phyloP scores from a whole-genome alignment of 2,329 filamentous ascomycete genomes.

The Escovopsis sp. region DNA sequence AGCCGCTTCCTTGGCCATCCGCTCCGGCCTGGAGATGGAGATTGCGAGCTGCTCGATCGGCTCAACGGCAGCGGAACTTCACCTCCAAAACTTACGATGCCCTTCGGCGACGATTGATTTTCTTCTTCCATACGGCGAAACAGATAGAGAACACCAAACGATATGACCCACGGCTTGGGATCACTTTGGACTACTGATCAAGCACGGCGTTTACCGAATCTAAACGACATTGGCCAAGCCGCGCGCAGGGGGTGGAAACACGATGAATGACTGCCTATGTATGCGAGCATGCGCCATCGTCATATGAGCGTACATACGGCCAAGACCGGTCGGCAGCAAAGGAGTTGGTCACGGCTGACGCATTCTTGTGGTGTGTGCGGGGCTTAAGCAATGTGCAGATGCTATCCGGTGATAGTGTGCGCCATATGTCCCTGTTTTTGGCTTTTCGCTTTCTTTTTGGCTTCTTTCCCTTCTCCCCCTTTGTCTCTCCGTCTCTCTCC shows the following conservation, averaged over 20 bases:
- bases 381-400: too few relatives aligned
- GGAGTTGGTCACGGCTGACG: neutral
- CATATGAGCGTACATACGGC: conserved; percentile 10
- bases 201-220: conserved; percentile 16
- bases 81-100: neutral
- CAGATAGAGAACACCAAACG: conserved; percentile 10
- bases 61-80: neutral
- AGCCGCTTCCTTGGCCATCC: too few relatives aligned
- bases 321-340: conserved; percentile 6
- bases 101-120: too few relatives aligned
- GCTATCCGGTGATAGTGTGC: too few relatives aligned
- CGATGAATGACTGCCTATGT: conserved; percentile 14
- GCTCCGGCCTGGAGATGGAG: too few relatives aligned
- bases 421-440: too few relatives aligned
- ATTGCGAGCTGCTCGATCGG: too few relatives aligned
- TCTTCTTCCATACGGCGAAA: conserved; percentile 11
- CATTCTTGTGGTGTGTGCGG: neutral
- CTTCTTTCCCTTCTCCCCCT: conserved; percentile 1
- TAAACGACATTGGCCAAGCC: conserved; percentile 14
- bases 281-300: conserved; percentile 14
- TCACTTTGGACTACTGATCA: conserved; percentile 19
- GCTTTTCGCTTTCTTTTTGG: neutral
- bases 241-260: conserved; percentile 15
- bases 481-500: neutral
- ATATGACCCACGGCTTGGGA: conserved; percentile 14